Evolutionary conservation across 192 early-diverging fungal species (phyloP).

Genomic region (Dispira parvispora): DNA sequence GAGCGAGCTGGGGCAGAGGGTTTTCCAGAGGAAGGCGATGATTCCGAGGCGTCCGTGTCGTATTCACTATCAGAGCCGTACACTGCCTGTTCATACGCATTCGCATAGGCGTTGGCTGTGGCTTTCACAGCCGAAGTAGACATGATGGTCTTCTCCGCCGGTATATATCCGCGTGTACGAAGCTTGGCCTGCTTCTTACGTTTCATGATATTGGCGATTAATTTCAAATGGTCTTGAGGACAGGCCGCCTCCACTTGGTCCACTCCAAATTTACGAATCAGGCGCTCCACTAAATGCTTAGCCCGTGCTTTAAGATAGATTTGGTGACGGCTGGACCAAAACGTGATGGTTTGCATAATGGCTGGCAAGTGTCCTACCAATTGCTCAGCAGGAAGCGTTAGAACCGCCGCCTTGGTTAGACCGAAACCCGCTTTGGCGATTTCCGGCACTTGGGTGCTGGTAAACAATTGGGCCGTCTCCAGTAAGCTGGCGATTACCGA

Average conservation of each 20-base stretch:
- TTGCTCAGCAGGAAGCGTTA: conserved; percentile 52
- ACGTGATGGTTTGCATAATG: conserved; percentile 58
- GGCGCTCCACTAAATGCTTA: conserved; percentile 80
- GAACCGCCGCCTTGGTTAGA: conserved; percentile 82
- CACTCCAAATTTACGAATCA: conserved; percentile 62
- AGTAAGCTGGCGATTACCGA: conserved; percentile 57
- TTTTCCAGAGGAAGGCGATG: not conserved
- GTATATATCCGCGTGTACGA: no score
- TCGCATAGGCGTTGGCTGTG: conserved; percentile 37
- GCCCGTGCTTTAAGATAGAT: conserved; percentile 81
- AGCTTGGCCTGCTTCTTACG: conserved; percentile 63
- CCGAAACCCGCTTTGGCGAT: conserved; percentile 81
- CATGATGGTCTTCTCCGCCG: conserved; percentile 19
- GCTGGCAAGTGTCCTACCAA: conserved; percentile 51
- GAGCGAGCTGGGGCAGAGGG: conserved; percentile 10
- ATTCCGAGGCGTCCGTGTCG: conserved; percentile 47
- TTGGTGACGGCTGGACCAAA: conserved; percentile 74
- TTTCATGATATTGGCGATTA: conserved; percentile 86
- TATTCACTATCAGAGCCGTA: conserved; percentile 89
- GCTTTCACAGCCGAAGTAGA: conserved; percentile 19
- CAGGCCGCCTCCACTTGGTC: conserved; percentile 63
- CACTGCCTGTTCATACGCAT: conserved; percentile 73
- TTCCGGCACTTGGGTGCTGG: conserved; percentile 68
- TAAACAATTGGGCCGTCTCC: conserved; percentile 61
- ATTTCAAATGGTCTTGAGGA: conserved; percentile 74